Evolutionary conservation across 177 flowering plant species (phyloP), one percentile per base, ranked within the genome.

Genomic region (Vitis hybrid): DNA sequence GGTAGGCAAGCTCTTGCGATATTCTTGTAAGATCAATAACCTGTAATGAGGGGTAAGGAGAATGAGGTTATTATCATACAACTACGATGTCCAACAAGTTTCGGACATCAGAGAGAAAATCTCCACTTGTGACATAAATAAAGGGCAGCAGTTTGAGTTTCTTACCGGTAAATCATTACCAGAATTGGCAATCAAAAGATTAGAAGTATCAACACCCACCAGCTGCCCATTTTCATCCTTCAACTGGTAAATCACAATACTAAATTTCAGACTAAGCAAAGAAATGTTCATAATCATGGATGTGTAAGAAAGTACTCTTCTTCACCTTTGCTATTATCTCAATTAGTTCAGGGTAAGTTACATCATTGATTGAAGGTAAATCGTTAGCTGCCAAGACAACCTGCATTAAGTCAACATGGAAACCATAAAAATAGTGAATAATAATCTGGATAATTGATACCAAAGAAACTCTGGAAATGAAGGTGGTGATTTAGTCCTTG

Each of bases 131-230:
- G 21, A 52, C 3, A 17, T 11, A 49, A 65, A 41, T 9, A 30
- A 49, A 55, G 11, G 46, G 50, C 12, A 60, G 56, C 53, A 63
- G 21, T 57, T 63, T 3, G 52, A 75, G 63, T 65, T 65, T 77
- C 91, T 90, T 90, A 94, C 99, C 76, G 99, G 98, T 71, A 96
- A 84, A 82, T 96, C 99, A 75, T 96, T 96, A 35, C 97, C 99
- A 76, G 99, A 96, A 80, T 93, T 93, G 48, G 91, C 95, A 73
- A 96, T 83, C 48, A 96, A 76, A 74, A 96, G 95, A 66, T 90
- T 91, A 41, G 91, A 86, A 67, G 90, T 73, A 75, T 92, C 95
- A 59, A 92, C 94, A 48, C 98, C 99, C 72, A 82, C 35, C 66
- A 96, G 92, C 77, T 81, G 75, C 63, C 97, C 95, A 32, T 87